Evolutionary conservation across 495 filamentous ascomycete genomes (phyloP).

Genomic region (Penicillium paxilli): DNA sequence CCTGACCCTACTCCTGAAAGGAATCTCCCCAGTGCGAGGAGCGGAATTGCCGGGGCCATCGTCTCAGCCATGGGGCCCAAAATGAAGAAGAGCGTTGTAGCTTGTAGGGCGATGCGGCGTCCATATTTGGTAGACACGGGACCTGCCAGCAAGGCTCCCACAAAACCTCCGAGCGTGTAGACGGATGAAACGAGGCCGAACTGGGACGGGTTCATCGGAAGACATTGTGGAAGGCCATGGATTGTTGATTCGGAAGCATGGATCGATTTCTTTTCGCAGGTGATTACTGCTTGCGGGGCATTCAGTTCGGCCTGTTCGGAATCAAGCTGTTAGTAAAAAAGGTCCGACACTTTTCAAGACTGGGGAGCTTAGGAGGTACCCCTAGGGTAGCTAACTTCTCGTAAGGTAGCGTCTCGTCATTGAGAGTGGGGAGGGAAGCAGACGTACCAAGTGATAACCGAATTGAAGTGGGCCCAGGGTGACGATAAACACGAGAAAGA

Average conservation of each 20-base stretch:
- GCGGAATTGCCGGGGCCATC: conserved; percentile 60
- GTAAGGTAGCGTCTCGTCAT: no score
- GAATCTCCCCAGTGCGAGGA: conserved; percentile 72
- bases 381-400: no score
- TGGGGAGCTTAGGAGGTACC: no score
- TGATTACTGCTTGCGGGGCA: conserved; percentile 86
- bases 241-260: conserved; percentile 34
- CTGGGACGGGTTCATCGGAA: conserved; percentile 73
- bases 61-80: conserved; percentile 75
- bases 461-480: conserved; percentile 87
- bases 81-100: conserved; percentile 73
- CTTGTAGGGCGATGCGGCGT: conserved; percentile 67
- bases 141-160: conserved; percentile 78
- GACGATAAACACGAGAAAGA: conserved; percentile 61
- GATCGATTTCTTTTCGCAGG: conserved; percentile 67
- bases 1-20: conserved; percentile 84
- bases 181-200: conserved; percentile 85
- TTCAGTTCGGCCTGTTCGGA: conserved; percentile 83
- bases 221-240: conserved; percentile 65
- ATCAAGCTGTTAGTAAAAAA: background rate
- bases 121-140: conserved; percentile 72
- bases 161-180: conserved; percentile 85
- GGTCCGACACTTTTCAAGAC: background rate
- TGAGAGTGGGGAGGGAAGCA: background rate
- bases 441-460: conserved; percentile 82